These are phyloP conservation scores for Xylaria palmicola DNA, from an alignment of 495 filamentous ascomycete species.

Conservation along the genomic window DNA sequence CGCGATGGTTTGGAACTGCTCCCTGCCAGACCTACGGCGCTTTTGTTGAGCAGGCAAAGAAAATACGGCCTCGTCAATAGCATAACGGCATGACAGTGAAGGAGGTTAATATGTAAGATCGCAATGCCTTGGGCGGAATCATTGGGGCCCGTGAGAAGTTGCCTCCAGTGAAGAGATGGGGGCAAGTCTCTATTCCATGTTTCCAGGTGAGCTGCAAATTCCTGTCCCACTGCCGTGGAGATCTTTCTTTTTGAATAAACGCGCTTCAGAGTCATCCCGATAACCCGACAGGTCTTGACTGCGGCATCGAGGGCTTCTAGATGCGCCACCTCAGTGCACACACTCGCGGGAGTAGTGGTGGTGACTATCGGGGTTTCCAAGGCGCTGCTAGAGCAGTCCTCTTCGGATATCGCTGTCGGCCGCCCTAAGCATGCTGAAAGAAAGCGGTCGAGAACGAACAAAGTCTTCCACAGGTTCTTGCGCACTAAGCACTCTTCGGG, in stretches of 20 bases:
- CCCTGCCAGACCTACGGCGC: slow-evolving; percentile 36
- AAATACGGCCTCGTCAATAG: slow-evolving; percentile 73
- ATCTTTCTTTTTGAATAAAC: slow-evolving; percentile 71
- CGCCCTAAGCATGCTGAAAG: slow-evolving; percentile 58
- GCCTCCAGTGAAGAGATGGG: slow-evolving; percentile 45
- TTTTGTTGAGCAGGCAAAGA: slow-evolving; percentile 45
- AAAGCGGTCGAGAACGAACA: slow-evolving; percentile 63
- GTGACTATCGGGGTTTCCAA: slow-evolving; percentile 33
- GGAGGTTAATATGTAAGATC: slow-evolving; percentile 64
- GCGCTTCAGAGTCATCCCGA: slow-evolving; percentile 64
- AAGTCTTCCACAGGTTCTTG: slow-evolving; percentile 58
- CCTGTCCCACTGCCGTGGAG: slow-evolving; percentile 63
- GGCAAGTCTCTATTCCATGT: slow-evolving; percentile 49
- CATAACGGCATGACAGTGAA: slow-evolving; percentile 73
- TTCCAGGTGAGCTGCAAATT: slow-evolving; percentile 59
- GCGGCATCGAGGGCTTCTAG: slow-evolving; percentile 49
- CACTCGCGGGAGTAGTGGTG: slow-evolving; percentile 17
- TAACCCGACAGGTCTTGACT: slow-evolving; percentile 59
- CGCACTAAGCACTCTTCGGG: slow-evolving; percentile 44
- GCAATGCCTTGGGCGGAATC: slow-evolving; percentile 59
- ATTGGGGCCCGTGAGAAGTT: slow-evolving; percentile 45
- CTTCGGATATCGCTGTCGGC: slow-evolving; percentile 60
- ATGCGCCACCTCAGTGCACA: slow-evolving; percentile 23
- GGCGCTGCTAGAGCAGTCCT: slow-evolving; percentile 56
- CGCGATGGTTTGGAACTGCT: slow-evolving; percentile 28